phyloP scores from a whole-genome alignment of 257 asterid genomes.

The Misopates orontium region DNA sequence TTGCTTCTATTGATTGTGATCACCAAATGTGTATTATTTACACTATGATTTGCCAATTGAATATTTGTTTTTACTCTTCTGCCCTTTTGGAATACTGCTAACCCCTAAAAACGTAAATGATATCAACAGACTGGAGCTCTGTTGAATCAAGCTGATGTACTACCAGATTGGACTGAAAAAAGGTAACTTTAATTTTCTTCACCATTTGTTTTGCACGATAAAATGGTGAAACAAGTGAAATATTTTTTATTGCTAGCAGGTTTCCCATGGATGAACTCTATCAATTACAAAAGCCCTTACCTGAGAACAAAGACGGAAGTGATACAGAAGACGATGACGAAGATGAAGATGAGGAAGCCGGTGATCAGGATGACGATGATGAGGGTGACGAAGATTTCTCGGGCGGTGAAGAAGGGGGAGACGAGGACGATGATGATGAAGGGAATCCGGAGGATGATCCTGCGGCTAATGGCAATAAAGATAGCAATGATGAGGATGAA shows the following conservation, averaged over 20 bases:
- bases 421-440: constrained; percentile 66
- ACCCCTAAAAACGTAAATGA: neutral
- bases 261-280: constrained; percentile 60
- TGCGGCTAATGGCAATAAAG: constrained; percentile 63
- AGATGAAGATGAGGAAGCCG: constrained; percentile 55
- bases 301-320: constrained; percentile 62
- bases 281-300: constrained; percentile 40
- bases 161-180: constrained; percentile 37
- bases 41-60: too few species aligned
- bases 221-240: neutral
- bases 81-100: too few species aligned
- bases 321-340: constrained; percentile 78
- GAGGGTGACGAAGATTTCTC: constrained; percentile 91
- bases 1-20: too few species aligned
- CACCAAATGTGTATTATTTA: too few species aligned
- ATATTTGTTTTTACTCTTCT: too few species aligned
- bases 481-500: constrained; percentile 49
- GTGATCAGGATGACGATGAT: constrained; percentile 48
- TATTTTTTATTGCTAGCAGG: constrained; percentile 37
- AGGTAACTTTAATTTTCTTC: constrained; percentile 40
- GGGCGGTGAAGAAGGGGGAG: constrained; percentile 72
- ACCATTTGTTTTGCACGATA: neutral
- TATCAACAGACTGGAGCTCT: constrained; percentile 54
- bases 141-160: constrained; percentile 35
- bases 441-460: constrained; percentile 59